Conservation (phyloP, 345 rosid species). For the Hibiscus syriacus region DNA sequence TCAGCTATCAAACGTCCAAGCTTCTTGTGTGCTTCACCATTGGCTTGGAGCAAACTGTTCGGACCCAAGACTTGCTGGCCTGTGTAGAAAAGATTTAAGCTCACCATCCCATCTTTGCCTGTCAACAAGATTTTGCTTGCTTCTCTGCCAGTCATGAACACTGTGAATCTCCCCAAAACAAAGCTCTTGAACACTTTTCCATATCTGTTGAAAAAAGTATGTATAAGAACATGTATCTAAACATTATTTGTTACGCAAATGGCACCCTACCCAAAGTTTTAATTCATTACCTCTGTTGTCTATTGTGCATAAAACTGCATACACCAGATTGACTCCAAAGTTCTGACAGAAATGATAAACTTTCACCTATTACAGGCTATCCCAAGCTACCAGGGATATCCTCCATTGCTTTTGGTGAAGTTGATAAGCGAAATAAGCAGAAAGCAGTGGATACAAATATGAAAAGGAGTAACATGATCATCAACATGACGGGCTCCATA, state of each 20-base stretch:
- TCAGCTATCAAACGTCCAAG: too few relatives aligned
- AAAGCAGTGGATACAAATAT: constrained; percentile 18
- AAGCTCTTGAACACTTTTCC: constrained; percentile 58
- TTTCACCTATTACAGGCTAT: constrained; percentile 57
- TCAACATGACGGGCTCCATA: constrained; percentile 37
- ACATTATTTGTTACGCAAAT: too few relatives aligned
- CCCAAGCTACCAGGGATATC: too few relatives aligned
- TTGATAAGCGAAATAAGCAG: constrained; percentile 21
- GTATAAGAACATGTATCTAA: neutral
- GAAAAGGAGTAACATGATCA: constrained; percentile 21
- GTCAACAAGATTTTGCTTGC: constrained; percentile 56
- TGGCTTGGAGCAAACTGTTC: constrained; percentile 54
- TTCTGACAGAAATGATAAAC: constrained; percentile 46
- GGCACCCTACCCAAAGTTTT: neutral
- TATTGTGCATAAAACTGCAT: constrained; percentile 44
- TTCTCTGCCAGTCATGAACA: constrained; percentile 60
- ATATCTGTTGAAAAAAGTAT: constrained; percentile 28
- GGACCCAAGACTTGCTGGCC: constrained; percentile 58
- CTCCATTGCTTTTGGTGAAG: constrained; percentile 52
- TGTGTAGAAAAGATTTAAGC: too few relatives aligned
- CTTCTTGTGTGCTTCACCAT: constrained; percentile 53
- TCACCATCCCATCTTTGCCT: too few relatives aligned
- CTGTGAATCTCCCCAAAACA: too few relatives aligned
- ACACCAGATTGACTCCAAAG: constrained; percentile 51
- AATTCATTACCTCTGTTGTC: constrained; percentile 41